phyloP scores from a whole-genome alignment of 2,329 filamentous ascomycete species.

The Scytalidium lignicola region DNA sequence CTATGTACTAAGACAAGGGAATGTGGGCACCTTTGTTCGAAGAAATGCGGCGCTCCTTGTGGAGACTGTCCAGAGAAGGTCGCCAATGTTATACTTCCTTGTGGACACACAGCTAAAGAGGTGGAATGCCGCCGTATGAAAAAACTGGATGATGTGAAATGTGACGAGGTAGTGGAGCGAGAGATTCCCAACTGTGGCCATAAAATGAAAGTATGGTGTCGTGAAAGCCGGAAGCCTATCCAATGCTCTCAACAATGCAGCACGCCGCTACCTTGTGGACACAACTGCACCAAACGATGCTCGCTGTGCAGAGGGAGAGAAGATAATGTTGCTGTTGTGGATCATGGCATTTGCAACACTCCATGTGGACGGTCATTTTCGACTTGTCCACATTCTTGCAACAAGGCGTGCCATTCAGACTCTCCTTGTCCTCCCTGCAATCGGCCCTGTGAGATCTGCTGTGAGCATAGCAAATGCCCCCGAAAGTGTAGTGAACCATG shows the following conservation, averaged over 20 bases:
- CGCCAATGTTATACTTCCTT: conserved; percentile 23
- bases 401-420: conserved; percentile 43
- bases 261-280: conserved; percentile 47
- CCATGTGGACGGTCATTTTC: conserved; percentile 44
- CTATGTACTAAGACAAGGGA: conserved; percentile 34
- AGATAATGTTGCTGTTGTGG: not conserved
- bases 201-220: conserved; percentile 42
- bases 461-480: conserved; percentile 50
- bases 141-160: conserved; percentile 39
- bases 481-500: conserved; percentile 54
- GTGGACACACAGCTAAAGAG: conserved; percentile 32
- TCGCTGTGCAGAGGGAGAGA: conserved; percentile 35
- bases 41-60: conserved; percentile 37
- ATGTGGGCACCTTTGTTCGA: conserved; percentile 38
- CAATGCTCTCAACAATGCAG: conserved; percentile 44
- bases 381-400: conserved; percentile 52
- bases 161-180: conserved; percentile 38
- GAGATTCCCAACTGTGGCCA: conserved; percentile 51
- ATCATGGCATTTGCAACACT: conserved; percentile 1
- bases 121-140: conserved; percentile 36
- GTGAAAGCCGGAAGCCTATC: conserved; percentile 35
- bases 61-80: conserved; percentile 29
- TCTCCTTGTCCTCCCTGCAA: conserved; percentile 41
- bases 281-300: conserved; percentile 47
- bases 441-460: conserved; percentile 46